Conservation (phyloP, 2,329 filamentous ascomycete species). For the Fusarium sp. region DNA sequence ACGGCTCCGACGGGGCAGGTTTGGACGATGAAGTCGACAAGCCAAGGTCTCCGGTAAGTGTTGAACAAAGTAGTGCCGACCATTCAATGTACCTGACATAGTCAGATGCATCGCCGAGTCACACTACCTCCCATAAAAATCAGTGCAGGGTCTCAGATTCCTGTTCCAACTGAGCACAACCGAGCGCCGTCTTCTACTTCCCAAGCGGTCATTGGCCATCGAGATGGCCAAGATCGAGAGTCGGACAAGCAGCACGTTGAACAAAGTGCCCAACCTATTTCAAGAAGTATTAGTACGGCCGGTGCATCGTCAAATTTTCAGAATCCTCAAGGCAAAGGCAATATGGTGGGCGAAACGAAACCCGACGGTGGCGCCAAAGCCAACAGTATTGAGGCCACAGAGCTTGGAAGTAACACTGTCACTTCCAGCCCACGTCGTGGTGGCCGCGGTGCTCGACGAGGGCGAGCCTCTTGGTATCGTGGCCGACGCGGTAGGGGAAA, state of each 20-base stretch:
- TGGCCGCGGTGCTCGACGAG: conserved; percentile 46
- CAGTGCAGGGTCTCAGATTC: conserved; percentile 43
- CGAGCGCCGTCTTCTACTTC: conserved; percentile 15
- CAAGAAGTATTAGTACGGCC: conserved; percentile 9
- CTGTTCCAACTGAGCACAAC: conserved; percentile 38
- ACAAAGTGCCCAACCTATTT: background rate
- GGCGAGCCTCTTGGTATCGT: conserved; percentile 46
- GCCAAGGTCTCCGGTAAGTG: conserved; percentile 27
- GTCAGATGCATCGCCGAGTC: conserved; percentile 45
- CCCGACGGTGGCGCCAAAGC: background rate
- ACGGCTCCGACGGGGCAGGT: conserved; percentile 41
- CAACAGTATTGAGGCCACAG: conserved; percentile 29
- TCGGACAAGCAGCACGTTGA: background rate
- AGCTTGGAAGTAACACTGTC: conserved; percentile 6
- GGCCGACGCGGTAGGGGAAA: conserved; percentile 48
- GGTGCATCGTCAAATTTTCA: background rate
- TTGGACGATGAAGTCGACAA: conserved; percentile 23
- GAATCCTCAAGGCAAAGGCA: conserved; percentile 3
- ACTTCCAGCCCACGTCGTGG: conserved; percentile 26
- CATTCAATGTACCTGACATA: conserved; percentile 20
- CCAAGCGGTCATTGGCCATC: background rate
- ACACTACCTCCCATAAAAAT: conserved; percentile 45
- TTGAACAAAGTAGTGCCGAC: too few species aligned
- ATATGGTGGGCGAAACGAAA: background rate
- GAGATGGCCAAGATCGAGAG: background rate